Evolutionary conservation across 495 filamentous ascomycete genomes (phyloP), one percentile per base, ranked within the genome.

Genomic region (Penicillium bovifimosum): DNA sequence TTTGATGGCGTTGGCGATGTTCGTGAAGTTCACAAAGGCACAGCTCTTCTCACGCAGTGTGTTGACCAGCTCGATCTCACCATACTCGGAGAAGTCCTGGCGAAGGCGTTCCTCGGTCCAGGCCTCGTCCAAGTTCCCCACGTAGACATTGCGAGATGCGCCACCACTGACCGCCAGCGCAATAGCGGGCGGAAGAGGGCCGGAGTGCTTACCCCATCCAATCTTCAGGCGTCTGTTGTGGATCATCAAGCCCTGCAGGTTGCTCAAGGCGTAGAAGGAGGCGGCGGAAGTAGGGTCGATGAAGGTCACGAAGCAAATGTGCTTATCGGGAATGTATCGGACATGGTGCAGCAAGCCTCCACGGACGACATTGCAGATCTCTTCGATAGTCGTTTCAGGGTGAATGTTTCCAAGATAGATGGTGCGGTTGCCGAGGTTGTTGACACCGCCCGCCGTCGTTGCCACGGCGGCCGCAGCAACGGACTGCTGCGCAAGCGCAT

Each of bases 251-350:
- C 93, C 93, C 72, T 98, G 93, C 20, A 97, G 76, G 65, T 96
- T 96, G 76, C 91, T 96, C 54, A 98, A 72, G 31, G 93, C 95
- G 66, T 96, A 98, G 76, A 98, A 98, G 3, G 91, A 96, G 43
- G 93, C 93, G 11, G 93, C 95, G 7, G 93, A 93, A 14, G 95
- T 98, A 31, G 93, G 93, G 70, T 98, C 93, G 67, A 98, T 97
- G 74, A 98, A 98, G 2, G 93, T 98, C 34, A 98, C 93, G 60
- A 98, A 98, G 77, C 93, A 98, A 60, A 97, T 98, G 71, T 98
- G 93, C 79, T 98, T 98, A 75, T 98, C 93, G 24, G 93, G 95
- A 59, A 98, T 98, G 72, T 96, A 98, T 47, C 93, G 90, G 70
- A 98, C 93, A 68, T 98, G 93, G 67, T 98, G 93, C 62, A 98